Base-by-base conservation (phyloP, 2,329 filamentous ascomycete genomes). In the Colletotrichum kahawae region DNA sequence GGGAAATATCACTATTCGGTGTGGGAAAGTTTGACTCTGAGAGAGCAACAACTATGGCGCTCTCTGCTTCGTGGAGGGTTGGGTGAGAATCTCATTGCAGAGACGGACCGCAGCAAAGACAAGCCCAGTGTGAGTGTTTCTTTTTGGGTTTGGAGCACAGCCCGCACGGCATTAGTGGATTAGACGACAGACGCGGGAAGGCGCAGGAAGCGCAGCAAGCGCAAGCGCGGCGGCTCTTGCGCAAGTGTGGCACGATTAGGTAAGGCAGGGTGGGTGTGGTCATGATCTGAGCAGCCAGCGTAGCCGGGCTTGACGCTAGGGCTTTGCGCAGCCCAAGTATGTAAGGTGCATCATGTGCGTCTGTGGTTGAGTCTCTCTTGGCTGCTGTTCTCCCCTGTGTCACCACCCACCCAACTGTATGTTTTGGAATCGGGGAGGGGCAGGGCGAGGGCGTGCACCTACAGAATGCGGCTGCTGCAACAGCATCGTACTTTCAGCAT, bases 121-220 rank as follows among this genome's bases (percentile, higher is more conserved):
- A 31, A 33, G 29, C 29, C 54, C 54, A 57, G 24, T 57, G 54
- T 7, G 27, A 14, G 51, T 56, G 51, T 56, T 24, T 56, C 21
- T 56, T 24, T 56, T 24, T 36, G 59, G 16, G 4, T 38, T 12
- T 38, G 29, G n/a, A 27, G 33, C 60, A 63, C 16, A 43, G 60
- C 60, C 43, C 51, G 21, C 69, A 31, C 14, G 16, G 63, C 10
- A 48, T 48, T 48, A 48, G 43, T 48, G 43, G 29, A 24, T 18
- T 71, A 56, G 51, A 27, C 71, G 60, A 73, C 67, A 71, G 67
- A 36, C 71, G 71, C 71, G 71, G 31, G 60, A 29, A 54, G 67
- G 60, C 67, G 71, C 66, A 70, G 48, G 71, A 36, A 27, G 34
- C 66, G 51, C 66, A 68, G 54, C 34, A 48, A 48, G 67, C 54